Conservation (phyloP, 73 alveolate species). For the Paramecium caudatum region DNA sequence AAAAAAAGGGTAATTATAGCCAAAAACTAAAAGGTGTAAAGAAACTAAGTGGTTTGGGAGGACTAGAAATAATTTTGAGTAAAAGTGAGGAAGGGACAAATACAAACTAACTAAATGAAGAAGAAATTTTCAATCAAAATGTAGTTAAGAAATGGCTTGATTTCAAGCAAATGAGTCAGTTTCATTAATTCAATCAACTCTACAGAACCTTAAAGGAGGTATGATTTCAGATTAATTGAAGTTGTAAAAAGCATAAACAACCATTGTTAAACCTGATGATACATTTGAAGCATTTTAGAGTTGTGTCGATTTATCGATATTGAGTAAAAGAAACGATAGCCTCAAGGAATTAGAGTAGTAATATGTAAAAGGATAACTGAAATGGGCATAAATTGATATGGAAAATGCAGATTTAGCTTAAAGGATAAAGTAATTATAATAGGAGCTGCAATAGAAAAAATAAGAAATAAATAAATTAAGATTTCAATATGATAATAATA, state of each 20-base stretch:
- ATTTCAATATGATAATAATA: not conserved
- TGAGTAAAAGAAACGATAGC: not conserved
- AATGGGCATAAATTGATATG: conserved; percentile 53
- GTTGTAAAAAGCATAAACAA: not conserved
- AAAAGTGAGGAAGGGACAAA: not conserved
- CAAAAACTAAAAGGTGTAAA: no score
- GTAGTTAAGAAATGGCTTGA: conserved; percentile 33
- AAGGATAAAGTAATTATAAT: not conserved
- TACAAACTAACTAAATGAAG: not conserved
- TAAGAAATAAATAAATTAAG: conserved; percentile 12
- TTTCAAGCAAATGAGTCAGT: not conserved
- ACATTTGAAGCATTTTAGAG: conserved; percentile 16
- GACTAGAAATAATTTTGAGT: conserved; percentile 2
- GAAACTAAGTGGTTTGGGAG: conserved; percentile 27
- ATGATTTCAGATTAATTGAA: not conserved
- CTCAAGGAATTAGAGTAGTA: conserved; percentile 11
- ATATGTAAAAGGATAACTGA: conserved; percentile 3
- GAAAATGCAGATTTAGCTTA: conserved; percentile 26
- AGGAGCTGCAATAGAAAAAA: not conserved
- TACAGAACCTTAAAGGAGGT: conserved; percentile 29
- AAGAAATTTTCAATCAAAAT: conserved; percentile 3
- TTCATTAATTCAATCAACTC: conserved; percentile 31
- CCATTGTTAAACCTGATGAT: not conserved
- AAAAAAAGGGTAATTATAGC: not conserved
- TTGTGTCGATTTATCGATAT: not conserved